Evolutionary conservation across 148 eudicot species (phyloP), one percentile per base, ranked within the genome.

Genomic region (Chenopodium album): DNA sequence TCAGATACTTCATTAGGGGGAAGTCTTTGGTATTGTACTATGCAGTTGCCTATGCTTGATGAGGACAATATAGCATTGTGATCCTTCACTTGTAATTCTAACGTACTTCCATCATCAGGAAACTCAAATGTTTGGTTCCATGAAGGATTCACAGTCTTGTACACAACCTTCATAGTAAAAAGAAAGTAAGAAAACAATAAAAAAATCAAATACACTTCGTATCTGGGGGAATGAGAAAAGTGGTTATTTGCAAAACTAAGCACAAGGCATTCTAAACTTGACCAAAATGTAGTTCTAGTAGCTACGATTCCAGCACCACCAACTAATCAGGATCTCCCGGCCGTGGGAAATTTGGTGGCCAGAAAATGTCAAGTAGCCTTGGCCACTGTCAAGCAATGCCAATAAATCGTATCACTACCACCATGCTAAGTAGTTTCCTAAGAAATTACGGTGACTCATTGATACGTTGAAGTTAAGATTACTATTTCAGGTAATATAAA

Each of bases 51-150:
- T 10, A 96, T 92, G 88, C 89, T 92, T 63, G 98, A 88, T 67
- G 94, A 85, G 48, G 97, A 86, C 65, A 96, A 62, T 79, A 96
- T 82, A 32, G 94, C 88, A 48, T 96, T 96, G 76, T 96, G 94
- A 81, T 96, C 99, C 79, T 89, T 94, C 75, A 96, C 97, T 76
- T 89, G 92, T 85, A 96, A 79, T 47, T 69, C 86, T 73, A 96
- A 73, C n/a, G 89, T 87, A 84, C 95, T 92, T 29, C 97, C 99
- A 73, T 92, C 87, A 59, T 94, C 94, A 31, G 90, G 91, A 78
- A 96, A 96, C 85, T 96, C 99, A 23, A 96, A 88, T 13, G 93
- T 92, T 79, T 96, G 99, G 82, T 90, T 87, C 99, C 99, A 96
- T 82, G 88, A 81, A 1, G 99, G 99, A 82, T 78, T 88, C 54